phyloP scores from a whole-genome alignment of 2,329 filamentous ascomycete genomes.

The Scedosporium dehoogii region DNA sequence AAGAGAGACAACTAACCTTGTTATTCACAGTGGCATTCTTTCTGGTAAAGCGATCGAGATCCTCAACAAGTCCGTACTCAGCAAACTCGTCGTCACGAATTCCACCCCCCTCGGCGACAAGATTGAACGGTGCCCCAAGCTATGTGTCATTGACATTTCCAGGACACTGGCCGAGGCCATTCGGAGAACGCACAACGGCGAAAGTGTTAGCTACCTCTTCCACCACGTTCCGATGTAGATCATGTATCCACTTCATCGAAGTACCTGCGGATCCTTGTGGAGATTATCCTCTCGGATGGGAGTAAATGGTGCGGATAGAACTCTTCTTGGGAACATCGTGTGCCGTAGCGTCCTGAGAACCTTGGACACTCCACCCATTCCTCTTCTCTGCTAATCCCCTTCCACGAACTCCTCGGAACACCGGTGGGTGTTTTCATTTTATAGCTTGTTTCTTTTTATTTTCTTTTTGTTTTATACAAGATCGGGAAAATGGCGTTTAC shows the following conservation, averaged over 20 bases:
- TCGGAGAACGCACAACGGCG: constrained; percentile 57
- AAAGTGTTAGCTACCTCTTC: constrained; percentile 14
- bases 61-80: constrained; percentile 67
- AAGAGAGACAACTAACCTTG: not conserved
- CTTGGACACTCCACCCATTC: not conserved
- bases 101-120: constrained; percentile 55
- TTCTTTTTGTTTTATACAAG: not conserved
- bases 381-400: not conserved
- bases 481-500: not conserved
- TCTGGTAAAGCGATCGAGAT: constrained; percentile 82
- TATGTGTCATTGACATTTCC: constrained; percentile 87
- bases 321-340: not conserved
- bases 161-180: constrained; percentile 68
- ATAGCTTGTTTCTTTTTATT: not conserved
- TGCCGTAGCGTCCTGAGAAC: not conserved
- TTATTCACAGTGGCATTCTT: constrained; percentile 52
- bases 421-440: not conserved
- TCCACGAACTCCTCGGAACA: not conserved
- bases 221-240: constrained; percentile 7
- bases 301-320: not conserved
- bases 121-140: constrained; percentile 64
- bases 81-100: constrained; percentile 80
- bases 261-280: not conserved
- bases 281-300: not conserved
- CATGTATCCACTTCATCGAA: not conserved